Evolutionary conservation across 1,284 basidiomycete species (phyloP), one percentile per base, ranked within the genome.

Genomic region (Rhizoctonia solani): DNA sequence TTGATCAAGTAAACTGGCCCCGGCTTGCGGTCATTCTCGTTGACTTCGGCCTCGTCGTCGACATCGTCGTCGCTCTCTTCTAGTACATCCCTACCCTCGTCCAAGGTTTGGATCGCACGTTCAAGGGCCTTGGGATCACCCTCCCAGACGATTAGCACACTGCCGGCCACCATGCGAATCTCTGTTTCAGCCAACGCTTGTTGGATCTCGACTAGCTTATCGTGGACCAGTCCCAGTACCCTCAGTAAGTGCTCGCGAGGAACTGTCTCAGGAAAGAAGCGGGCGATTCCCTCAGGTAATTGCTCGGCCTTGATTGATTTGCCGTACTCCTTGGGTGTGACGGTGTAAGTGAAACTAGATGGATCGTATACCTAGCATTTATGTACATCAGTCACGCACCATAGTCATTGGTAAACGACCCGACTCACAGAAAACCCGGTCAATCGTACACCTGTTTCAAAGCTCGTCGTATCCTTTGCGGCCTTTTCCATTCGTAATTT

Each of bases 141-240:
- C 76, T 98, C 95, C 75, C 95, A 96, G 13, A 95, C 79, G 53
- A 98, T 80, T 54, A 98, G 78, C 44, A 97, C 74, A 70, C 90
- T 94, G 23, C 82, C 84, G 3, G 91, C 94, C 27, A 95, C 84
- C 80, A 97, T 91, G 13, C 92, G 84, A 71, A 94, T 77, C 71
- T 97, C 87, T 8, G 89, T 76, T 1, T 76, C 69, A 0, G 79
- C 73, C 46, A 94, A 76, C 0, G 83, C 81, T 0, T 78, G 75
- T 9, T 81, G 61, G 55, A 94, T 83, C 42, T 86, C 80, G n/a
- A 77, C 73, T 32, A 93, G 77, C 34, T 87, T 81, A 14, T 77
- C 76, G 8, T 85, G 79, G 41, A 94, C 79, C 6, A 77, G 79
- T 1, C 81, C 75, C 1, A 96, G 80, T 54, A 94, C 81, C 0